Base-by-base conservation (phyloP, 805 yeast species). In the Starmerella sp. region DNA sequence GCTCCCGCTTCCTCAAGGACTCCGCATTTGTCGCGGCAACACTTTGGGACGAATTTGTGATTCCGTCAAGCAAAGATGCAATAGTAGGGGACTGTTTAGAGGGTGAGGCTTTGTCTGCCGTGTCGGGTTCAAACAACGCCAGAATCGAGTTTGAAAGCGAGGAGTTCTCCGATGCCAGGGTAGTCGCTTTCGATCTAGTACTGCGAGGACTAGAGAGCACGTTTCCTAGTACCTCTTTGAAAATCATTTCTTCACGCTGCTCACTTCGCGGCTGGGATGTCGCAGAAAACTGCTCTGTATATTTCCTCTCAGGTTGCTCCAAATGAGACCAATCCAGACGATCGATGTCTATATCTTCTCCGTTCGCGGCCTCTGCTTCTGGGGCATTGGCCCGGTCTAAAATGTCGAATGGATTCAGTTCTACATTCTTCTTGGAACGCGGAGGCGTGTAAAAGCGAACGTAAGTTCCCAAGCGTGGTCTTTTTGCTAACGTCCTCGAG, bases 161-260 rank as follows among this genome's bases (percentile, higher is more conserved):
- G n/a, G 52, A 39, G 9, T 31, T 22, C 6, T 41, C 22, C 1
- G 38, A 5, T 3, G 13, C 32, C 13, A 15, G 29, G 14, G 22
- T 35, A 13, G 15, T 37, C 39, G 13, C 35, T 4, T 22, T 5
- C 3, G 31, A 17, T 13, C 42, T 30, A 13, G 31, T 14, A 8
- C 48, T 48, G 13, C 35, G 29, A 14, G 49, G 39, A 46, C 36
- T 54, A 10, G 61, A 47, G 11, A 58, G 53, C 10, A 58, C 61
- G n/a, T 58, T 59, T 10, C 54, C 55, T 35, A 58, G 48, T 7
- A 58, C 60, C 39, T 56, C 57, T 17, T 54, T 55, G 48, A 58
- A 54, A 17, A 57, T 57, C 51, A 57, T 48, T 35, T 57, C 58
- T 35, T 57, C 60, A 39, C 53, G 53, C 51, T 54, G 57, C 42